Evolutionary conservation across 2,329 filamentous ascomycete genomes (phyloP).

Genomic region (Colletotrichum sp.): DNA sequence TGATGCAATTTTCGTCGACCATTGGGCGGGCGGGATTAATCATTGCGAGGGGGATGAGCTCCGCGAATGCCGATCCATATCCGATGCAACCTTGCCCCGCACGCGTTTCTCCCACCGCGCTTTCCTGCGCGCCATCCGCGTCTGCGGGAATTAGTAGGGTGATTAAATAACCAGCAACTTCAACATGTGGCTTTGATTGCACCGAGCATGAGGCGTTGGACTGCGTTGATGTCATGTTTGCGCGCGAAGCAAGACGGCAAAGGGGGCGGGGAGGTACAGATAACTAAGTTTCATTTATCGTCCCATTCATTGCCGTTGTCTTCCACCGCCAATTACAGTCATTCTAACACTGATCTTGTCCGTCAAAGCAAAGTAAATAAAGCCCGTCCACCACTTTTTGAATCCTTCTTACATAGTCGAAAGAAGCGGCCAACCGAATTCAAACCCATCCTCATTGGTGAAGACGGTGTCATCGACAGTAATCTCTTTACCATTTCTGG

Average conservation of each 20-base stretch:
- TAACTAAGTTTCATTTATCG: background rate
- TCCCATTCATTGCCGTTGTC: background rate
- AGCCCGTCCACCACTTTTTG: too few species aligned
- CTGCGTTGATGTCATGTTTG: background rate
- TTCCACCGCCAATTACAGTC: too few species aligned
- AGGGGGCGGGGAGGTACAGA: too few species aligned
- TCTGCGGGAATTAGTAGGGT: background rate
- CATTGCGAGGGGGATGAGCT: background rate
- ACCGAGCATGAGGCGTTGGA: background rate
- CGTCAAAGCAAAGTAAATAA: too few species aligned
- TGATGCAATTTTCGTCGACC: background rate
- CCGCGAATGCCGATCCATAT: background rate
- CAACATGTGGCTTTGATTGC: too few species aligned
- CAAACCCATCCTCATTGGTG: too few species aligned
- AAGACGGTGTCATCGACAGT: too few species aligned
- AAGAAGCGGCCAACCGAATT: too few species aligned
- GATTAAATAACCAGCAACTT: too few species aligned
- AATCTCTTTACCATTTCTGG: too few species aligned
- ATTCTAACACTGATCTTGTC: too few species aligned
- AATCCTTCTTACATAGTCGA: too few species aligned
- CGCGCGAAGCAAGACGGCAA: background rate
- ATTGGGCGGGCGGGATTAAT: background rate
- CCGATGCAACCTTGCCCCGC: background rate
- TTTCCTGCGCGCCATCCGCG: background rate
- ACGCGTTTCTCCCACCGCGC: background rate